Evolutionary conservation across 495 filamentous ascomycete species (phyloP), one percentile per base, ranked within the genome.

Genomic region (Choiromyces venosus): DNA sequence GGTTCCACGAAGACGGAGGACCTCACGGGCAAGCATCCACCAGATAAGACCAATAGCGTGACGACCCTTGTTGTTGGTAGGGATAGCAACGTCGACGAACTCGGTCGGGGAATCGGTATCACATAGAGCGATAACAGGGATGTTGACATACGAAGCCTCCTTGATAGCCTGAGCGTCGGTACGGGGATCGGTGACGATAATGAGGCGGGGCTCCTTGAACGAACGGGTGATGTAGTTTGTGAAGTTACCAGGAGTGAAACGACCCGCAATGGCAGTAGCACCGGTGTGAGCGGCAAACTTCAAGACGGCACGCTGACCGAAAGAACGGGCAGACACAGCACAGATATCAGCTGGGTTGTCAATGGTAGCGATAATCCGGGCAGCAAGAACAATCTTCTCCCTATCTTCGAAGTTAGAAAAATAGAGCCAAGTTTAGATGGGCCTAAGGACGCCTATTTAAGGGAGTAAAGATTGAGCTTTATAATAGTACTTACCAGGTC

Each of bases 221-320:
- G 95, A 97, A 83, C 95, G 96, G 84, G 95, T 99, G 90, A 97
- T 99, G 92, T 99, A 99, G 88, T 99, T 99, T 89, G 95, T 99
- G 91, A 99, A 99, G 85, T 96, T 97, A 89, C 95, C 95, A 82
- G 95, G 95, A 83, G 95, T 99, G 90, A 99, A 99, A 85, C 95
- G 94, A 87, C 95, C 95, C 81, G 95, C 96, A 83, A 99, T 99
- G 83, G 95, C 92, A 82, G 92, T 92, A 83, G 94, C 93, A 85
- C 95, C 94, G 79, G 94, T 99, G 89, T 99, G 93, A 74, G 91
- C 86, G 81, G 94, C 94, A 87, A 97, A 99, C 89, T 99, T 99
- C 84, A 99, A 90, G 84, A 97, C 95, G 82, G 95, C 94, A 86
- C 95, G 95, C 87, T 99, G 95, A 76, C 95, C 95, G 85, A 97